Conservation (phyloP, 176 grass and related monocot species). For the Oryza brachyantha region DNA sequence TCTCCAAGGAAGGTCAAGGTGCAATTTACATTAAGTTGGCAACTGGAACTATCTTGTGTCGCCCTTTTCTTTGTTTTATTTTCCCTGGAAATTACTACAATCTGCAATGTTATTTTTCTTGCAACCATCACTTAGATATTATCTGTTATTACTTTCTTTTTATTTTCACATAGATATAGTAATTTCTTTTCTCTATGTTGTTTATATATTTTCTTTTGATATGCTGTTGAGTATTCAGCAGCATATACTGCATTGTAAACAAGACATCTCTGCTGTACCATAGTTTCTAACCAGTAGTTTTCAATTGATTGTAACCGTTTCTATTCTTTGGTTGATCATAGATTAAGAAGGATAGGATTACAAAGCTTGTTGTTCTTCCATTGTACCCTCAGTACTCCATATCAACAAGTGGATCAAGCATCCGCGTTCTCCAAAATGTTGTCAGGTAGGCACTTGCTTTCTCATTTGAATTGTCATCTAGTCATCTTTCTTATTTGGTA, state of each 20-base stretch:
- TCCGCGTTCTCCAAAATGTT: conserved; percentile 77
- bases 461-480: background rate
- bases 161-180: background rate
- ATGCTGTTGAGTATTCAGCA: background rate
- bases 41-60: too few relatives aligned
- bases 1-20: too few relatives aligned
- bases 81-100: background rate
- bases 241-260: background rate
- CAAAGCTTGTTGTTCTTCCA: conserved; percentile 89
- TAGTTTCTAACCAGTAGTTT: background rate
- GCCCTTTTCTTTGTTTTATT: background rate
- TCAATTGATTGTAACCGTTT: conserved; percentile 19
- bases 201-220: background rate
- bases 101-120: background rate
- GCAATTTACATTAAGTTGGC: too few relatives aligned
- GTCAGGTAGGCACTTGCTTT: conserved; percentile 47
- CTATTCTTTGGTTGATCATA: conserved; percentile 36
- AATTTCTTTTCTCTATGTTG: background rate
- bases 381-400: conserved; percentile 98
- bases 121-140: background rate
- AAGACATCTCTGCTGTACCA: background rate
- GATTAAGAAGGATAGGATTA: conserved; percentile 94
- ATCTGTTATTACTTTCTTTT: background rate
- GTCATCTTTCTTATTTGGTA: background rate
- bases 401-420: conserved; percentile 96